Base-by-base conservation (phyloP, 2,329 filamentous ascomycete species). In the Emmonsiellopsis sp. region DNA sequence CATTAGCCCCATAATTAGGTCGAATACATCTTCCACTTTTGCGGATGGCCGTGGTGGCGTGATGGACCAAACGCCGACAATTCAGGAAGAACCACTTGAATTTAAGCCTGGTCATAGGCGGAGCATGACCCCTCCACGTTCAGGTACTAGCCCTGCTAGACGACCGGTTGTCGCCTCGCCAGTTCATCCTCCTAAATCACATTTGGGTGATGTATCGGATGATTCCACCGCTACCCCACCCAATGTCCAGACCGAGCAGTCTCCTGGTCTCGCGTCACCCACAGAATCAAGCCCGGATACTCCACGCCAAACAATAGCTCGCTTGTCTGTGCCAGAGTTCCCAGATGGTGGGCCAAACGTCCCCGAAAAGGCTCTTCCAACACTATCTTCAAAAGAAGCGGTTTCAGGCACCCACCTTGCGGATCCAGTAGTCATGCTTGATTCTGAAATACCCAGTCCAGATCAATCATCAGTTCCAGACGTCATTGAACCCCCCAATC, bases 1-100 rank as follows among this genome's bases (percentile, higher is more conserved):
- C 31, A 82, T 86, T 57, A 85, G 82, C 62, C 84, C 84, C 1
- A 86, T 86, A 52, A 84, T 86, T 66, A 79, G 75, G 58, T 71
- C 73, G 50, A 77, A 75, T n/a, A 74, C 78, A 5, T 77, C 77
- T 54, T 67, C 68, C 47, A 70, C 66, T 8, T 62, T 65, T 44
- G 58, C 58, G 11, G 60, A 68, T 44, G 59, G 58, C 51, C 72
- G 72, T 38, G 72, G 72, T 41, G 40, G 63, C 62, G 58, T 67
- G 54, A 58, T 72, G 57, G 59, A 69, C 58, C 66, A 70, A 47
- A 79, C 80, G 3, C 76, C 79, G 41, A 76, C 76, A 1, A 83
- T 83, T 58, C 71, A 72, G 30, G 80, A 84, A 63, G 78, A 82
- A 57, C 68, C 74, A 58, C 63, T 66, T 59, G 66, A 62, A 30